A percentile compares a stretch with the other conserved stretches of the same genome.
phyloP scores from a whole-genome alignment of 768 basidiomycete genomes.

The Kwoniella mangroviensis region DNA sequence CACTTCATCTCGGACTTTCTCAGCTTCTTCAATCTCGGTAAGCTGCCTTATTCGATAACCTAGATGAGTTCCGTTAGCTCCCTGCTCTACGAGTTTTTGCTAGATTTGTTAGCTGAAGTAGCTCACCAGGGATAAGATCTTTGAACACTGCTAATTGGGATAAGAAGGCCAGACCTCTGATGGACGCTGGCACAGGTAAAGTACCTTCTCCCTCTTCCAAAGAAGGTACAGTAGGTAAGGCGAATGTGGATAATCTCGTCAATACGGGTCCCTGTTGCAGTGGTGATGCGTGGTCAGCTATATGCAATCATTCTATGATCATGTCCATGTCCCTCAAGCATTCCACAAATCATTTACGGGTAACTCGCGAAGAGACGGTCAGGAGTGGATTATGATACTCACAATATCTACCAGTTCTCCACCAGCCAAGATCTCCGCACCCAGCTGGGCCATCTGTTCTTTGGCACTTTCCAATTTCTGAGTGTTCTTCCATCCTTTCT shows the following conservation, averaged over 20 bases:
- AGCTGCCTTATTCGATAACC: constrained; percentile 85
- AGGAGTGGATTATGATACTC: constrained; percentile 52
- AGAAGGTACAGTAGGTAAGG: constrained; percentile 73
- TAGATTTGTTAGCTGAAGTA: no score
- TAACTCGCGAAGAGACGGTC: background rate
- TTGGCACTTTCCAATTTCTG: constrained; percentile 73
- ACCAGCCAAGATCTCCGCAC: constrained; percentile 90
- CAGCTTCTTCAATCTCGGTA: constrained; percentile 85
- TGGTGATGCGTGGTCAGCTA: constrained; percentile 8
- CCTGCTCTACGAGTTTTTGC: no score
- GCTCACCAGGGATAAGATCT: constrained; percentile 76
- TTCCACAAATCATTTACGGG: background rate
- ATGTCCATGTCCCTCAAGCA: background rate
- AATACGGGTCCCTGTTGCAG: constrained; percentile 76
- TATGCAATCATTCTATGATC: background rate
- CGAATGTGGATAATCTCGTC: constrained; percentile 84
- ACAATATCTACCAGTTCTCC: constrained; percentile 84
- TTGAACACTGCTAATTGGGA: constrained; percentile 94
- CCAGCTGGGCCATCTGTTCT: constrained; percentile 90
- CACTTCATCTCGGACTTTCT: constrained; percentile 94
- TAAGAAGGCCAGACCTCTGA: constrained; percentile 84
- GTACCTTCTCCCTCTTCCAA: constrained; percentile 62
- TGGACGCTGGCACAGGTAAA: constrained; percentile 75
- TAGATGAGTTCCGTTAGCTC: background rate
- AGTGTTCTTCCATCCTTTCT: constrained; percentile 57